Base-by-base conservation (phyloP, 2,329 filamentous ascomycete genomes). In the Clonostachys byssicola region DNA sequence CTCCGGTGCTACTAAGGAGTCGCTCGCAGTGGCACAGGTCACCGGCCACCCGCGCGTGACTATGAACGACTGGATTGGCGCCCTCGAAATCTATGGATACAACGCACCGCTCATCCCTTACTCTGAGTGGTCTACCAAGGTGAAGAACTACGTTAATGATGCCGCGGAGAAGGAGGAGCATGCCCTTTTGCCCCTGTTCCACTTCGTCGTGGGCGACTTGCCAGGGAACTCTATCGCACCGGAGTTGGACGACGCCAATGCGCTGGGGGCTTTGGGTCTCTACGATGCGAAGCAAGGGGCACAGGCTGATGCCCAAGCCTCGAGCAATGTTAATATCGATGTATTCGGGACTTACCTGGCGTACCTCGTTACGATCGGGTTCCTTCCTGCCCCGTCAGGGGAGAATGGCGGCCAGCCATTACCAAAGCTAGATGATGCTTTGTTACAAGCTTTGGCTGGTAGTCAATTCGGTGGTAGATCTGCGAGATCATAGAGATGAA, bases 11-110 rank as follows among this genome's bases (percentile, higher is more conserved):
- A 74, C 81, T 1, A 52, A 56, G 57, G 17, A 42, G 41, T 60
- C 61, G 14, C 61, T 73, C 8, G 72, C 77, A 50, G 88, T 95
- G 6, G 78, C 82, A 2, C 89, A 95, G 54, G 83, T 95, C 45
- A 95, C 89, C 2, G 81, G 80, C 8, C 89, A 92, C 63, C 89
- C 90, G 4, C 78, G 89, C 13, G 77, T 94, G 39, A 82, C 81
- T 3, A 85, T 92, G 74, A 89, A 87, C 67, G 77, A 89, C 61
- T 95, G 83, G 67, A 74, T 94, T 14, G 77, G 78, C 20, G 73
- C 79, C 0, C 73, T 95, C 7, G 77, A 85, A 59, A 74, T 72
- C 12, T 95, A 89, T 60, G 89, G 89, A 30, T 95, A 90, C 66
- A 61, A 74, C 23, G 79, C 84, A 1, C 82, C 86, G 0, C 86